Evolutionary conservation across 257 asterid species (phyloP).

Genomic region (Buddleja alternifolia): DNA sequence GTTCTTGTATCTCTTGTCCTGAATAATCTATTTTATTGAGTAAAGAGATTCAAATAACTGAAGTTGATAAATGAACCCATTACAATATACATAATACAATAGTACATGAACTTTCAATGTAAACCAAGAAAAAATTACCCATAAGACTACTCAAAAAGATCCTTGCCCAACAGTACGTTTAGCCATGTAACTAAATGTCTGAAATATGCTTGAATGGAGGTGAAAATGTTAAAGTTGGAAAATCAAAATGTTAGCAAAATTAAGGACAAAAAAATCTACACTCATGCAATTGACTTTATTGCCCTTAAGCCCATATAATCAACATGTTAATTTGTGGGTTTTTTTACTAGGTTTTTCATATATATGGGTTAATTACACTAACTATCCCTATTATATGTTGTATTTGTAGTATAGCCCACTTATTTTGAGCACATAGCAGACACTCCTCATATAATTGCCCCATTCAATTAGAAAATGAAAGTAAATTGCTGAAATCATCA

Average conservation of each 20-base stretch:
- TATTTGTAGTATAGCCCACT: no score
- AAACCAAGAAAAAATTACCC: conserved; percentile 45
- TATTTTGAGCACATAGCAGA: no score
- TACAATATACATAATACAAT: conserved; percentile 20
- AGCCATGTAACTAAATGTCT: conserved; percentile 88
- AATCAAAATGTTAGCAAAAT: neutral
- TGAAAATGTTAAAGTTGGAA: neutral
- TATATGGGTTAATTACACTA: no score
- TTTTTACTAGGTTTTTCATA: no score
- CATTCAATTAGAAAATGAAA: no score
- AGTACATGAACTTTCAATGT: conserved; percentile 2
- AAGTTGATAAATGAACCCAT: conserved; percentile 12
- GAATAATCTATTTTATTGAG: conserved; percentile 87
- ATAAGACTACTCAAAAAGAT: conserved; percentile 83
- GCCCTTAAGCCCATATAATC: neutral
- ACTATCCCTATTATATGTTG: no score
- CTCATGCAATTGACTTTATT: conserved; percentile 20
- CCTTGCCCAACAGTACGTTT: conserved; percentile 85
- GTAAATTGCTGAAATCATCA: no score
- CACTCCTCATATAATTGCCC: no score
- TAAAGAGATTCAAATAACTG: conserved; percentile 30
- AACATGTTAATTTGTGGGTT: neutral
- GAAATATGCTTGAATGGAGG: conserved; percentile 19
- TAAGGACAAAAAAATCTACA: neutral
- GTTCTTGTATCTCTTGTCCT: conserved; percentile 93